Conservation (phyloP, 2,329 filamentous ascomycete genomes). For the Nannizziopsis barbatae region DNA sequence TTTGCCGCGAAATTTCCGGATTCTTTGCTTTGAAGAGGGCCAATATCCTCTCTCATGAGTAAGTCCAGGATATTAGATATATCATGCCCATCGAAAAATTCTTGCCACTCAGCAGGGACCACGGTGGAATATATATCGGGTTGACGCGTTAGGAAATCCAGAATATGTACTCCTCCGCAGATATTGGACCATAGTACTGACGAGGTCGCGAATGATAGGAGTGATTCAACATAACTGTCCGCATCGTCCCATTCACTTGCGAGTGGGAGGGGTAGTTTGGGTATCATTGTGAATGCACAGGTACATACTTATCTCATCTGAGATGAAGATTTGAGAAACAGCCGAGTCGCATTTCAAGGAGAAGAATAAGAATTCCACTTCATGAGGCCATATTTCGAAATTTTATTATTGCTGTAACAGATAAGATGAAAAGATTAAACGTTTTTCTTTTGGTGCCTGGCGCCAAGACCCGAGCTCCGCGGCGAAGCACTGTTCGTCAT, state of each 20-base stretch:
- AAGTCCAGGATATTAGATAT: constrained; percentile 70
- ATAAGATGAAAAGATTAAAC: constrained; percentile 2
- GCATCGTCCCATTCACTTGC: constrained; percentile 56
- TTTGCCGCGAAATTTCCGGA: constrained; percentile 1
- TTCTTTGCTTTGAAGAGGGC: constrained; percentile 27
- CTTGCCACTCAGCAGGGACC: constrained; percentile 68
- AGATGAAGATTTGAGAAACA: not conserved
- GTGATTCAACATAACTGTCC: constrained; percentile 66
- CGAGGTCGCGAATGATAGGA: constrained; percentile 64
- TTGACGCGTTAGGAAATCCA: constrained; percentile 85
- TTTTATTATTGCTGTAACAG: not conserved
- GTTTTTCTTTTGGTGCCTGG: constrained; percentile 11
- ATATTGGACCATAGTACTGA: constrained; percentile 71
- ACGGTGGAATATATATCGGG: constrained; percentile 71
- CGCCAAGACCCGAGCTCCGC: not conserved
- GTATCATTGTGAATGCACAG: constrained; percentile 31
- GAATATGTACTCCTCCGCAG: constrained; percentile 93
- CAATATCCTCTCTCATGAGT: constrained; percentile 65
- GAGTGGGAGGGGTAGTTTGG: constrained; percentile 52
- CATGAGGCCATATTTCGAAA: too few relatives aligned
- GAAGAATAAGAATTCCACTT: not conserved
- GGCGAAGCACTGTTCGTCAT: not conserved
- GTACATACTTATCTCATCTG: not conserved
- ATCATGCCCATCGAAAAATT: constrained; percentile 60
- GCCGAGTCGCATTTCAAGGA: not conserved